Percentiles rank a stretch among this genome's conserved stretches.
Conservation (phyloP, 2,329 filamentous ascomycete species). For the Dothiorella sarmentorum region DNA sequence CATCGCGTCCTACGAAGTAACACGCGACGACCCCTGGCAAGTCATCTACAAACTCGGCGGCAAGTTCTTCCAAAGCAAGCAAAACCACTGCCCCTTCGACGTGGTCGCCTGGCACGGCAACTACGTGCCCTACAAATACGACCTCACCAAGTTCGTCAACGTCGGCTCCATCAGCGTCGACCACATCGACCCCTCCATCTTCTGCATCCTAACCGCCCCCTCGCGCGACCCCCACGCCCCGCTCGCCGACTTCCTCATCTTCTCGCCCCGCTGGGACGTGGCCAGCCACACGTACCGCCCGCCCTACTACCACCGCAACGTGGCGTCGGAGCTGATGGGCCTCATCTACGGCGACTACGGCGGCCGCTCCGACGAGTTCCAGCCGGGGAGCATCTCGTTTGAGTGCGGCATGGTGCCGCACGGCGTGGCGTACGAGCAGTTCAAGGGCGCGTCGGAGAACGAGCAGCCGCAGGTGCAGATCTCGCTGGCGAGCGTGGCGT, state of each 20-base stretch:
- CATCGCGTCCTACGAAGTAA: slow-evolving; percentile 61
- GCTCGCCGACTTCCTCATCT: slow-evolving; percentile 63
- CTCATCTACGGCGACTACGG: slow-evolving; percentile 59
- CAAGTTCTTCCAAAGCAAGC: slow-evolving; percentile 61
- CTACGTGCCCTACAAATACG: slow-evolving; percentile 75
- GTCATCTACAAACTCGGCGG: slow-evolving; percentile 57
- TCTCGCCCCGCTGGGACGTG: slow-evolving; percentile 62
- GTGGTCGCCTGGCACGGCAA: slow-evolving; percentile 78
- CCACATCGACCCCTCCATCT: slow-evolving; percentile 76
- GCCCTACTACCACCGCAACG: slow-evolving; percentile 64
- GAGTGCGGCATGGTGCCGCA: slow-evolving; percentile 73
- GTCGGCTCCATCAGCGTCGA: slow-evolving; percentile 72
- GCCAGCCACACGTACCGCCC: slow-evolving; percentile 59
- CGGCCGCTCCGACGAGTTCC: slow-evolving; percentile 50
- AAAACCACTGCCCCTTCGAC: slow-evolving; percentile 72
- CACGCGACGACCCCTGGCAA: slow-evolving; percentile 40
- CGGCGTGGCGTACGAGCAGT: slow-evolving; percentile 55
- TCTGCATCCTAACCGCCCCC: slow-evolving; percentile 62
- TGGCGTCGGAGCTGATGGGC: slow-evolving; percentile 65
- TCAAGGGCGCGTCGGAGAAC: slow-evolving; percentile 55
- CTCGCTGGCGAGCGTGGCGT: slow-evolving; percentile 56
- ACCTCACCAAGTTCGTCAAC: slow-evolving; percentile 71
- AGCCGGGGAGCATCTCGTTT: slow-evolving; percentile 58
- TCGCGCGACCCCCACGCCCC: slow-evolving; percentile 59
- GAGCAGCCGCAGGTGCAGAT: slow-evolving; percentile 36